Percentiles rank a stretch among this genome's conserved stretches.
These are phyloP conservation scores for Nemania diffusa DNA, from an alignment of 2,329 filamentous ascomycete genomes.

Conservation along the genomic window DNA sequence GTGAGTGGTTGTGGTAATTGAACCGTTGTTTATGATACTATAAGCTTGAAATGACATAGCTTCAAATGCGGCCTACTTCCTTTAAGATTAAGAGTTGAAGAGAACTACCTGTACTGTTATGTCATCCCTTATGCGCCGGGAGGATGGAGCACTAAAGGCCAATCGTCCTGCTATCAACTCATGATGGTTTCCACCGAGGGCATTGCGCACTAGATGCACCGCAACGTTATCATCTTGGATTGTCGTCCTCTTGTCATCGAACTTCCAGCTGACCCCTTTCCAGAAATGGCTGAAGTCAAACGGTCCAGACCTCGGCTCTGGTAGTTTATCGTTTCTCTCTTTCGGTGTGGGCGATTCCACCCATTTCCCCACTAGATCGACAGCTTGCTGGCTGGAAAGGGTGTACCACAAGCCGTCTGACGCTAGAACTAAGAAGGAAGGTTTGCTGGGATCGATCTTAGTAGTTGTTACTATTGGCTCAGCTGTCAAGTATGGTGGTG, in stretches of 20 bases:
- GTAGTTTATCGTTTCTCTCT: too few relatives aligned
- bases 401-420: background rate
- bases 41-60: too few relatives aligned
- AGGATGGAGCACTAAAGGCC: background rate
- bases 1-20: too few relatives aligned
- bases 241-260: background rate
- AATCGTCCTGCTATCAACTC: background rate
- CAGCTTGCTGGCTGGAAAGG: background rate
- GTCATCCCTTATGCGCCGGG: background rate
- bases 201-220: background rate
- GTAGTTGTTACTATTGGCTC: background rate
- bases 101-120: conserved; percentile 11
- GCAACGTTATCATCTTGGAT: conserved; percentile 6
- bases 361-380: background rate
- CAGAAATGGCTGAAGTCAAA: background rate
- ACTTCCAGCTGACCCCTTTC: background rate
- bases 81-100: too few relatives aligned
- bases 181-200: conserved; percentile 1
- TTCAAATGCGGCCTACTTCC: too few relatives aligned
- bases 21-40: too few relatives aligned
- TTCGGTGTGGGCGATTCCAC: background rate
- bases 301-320: background rate
- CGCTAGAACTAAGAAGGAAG: conserved; percentile 7
- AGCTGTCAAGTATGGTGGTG: conserved; percentile 11
- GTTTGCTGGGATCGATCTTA: background rate